Evolutionary conservation across 2,329 filamentous ascomycete genomes (phyloP), one percentile per base, ranked within the genome.

Genomic region (Trichoderma cornu-damae): DNA sequence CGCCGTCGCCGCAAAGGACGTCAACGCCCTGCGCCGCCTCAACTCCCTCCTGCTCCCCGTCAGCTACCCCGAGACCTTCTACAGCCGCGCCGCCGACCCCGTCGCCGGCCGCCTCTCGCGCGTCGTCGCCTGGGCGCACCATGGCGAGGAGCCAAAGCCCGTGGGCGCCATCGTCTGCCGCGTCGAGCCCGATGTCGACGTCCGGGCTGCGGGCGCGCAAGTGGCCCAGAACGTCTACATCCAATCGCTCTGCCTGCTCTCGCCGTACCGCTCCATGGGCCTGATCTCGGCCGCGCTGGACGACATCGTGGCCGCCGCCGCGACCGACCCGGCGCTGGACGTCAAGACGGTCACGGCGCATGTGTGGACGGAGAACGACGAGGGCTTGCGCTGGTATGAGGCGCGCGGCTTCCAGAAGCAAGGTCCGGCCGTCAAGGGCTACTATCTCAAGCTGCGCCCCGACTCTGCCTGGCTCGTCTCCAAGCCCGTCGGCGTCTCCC

Each of bases 281-380:
- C 75, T 87, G 11, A 81, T 80, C 11, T 73, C 76, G n/a, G 78
- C 80, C 22, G 77, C 83, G 0, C 71, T 88, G 14, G 77, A 82
- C 44, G 75, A 79, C 61, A 74, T 84, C 44, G 63, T 80, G 56
- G 70, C 71, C 20, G 71, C 73, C 9, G 71, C 70, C 11, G 64
- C 66, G 7, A 61, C 64, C 11, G 69, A 70, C 9, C 71, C 71
- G 3, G 69, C 61, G 14, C 68, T 75, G 61, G 65, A 75, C 51
- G 74, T 77, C 32, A 64, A 63, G 34, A 64, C 74, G 42, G 72
- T 85, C 14, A 86, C 83, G 62, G 85, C 85, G 4, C 85, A 88
- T 67, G 85, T 87, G 14, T 88, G 85, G 85, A 84, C 84, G 9
- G 78, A 83, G 59, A 87, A 86, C 67, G 76, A 79, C 2, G 84